phyloP scores from a whole-genome alignment of 2,329 filamentous ascomycete species.

The Ophiostoma novo-ulmi region DNA sequence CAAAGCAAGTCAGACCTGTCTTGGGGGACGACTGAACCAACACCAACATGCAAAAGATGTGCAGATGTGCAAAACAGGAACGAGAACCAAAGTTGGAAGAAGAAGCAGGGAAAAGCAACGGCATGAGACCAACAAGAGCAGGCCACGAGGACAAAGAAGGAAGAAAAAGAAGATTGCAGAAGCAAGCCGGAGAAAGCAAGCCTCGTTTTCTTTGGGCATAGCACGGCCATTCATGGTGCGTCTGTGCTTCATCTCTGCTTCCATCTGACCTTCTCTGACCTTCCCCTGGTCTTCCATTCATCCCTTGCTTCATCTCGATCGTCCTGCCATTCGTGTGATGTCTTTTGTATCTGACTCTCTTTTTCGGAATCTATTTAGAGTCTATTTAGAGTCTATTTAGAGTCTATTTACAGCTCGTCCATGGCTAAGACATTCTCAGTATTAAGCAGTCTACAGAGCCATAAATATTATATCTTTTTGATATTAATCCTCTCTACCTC shows the following conservation, averaged over 20 bases:
- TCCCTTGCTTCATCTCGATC: conserved; percentile 1
- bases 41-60: not conserved
- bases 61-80: not conserved
- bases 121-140: too few relatives aligned
- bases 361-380: not conserved
- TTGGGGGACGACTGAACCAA: not conserved
- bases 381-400: not conserved
- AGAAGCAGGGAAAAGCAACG: too few relatives aligned
- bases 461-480: too few relatives aligned
- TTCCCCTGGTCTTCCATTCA: not conserved
- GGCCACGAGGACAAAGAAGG: not conserved
- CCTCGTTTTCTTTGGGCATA: conserved; percentile 5
- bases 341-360: not conserved
- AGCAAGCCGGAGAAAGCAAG: not conserved
- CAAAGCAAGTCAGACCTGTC: not conserved
- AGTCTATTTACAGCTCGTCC: too few relatives aligned
- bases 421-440: too few relatives aligned
- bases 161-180: not conserved
- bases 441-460: too few relatives aligned
- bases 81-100: not conserved
- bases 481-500: not conserved
- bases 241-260: conserved; percentile 1
- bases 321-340: not conserved
- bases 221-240: not conserved
- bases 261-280: not conserved